Conservation (phyloP, 345 rosid species). For the Aegle marmelos region DNA sequence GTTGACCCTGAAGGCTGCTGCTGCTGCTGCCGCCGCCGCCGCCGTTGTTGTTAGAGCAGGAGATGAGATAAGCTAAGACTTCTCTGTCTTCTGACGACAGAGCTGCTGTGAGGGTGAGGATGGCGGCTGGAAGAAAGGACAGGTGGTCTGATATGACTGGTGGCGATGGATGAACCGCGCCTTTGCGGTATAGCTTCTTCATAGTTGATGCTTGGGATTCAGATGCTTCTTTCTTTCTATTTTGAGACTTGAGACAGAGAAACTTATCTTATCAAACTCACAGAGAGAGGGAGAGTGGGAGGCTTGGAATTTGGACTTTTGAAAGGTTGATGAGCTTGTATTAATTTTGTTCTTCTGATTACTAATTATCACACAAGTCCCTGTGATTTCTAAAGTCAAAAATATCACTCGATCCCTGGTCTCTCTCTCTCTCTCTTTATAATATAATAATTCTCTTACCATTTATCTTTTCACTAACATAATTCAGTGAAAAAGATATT, state of each 20-base stretch:
- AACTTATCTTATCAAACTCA: background rate
- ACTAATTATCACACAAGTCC: too few species aligned
- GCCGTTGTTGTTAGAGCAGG: slow-evolving; percentile 35
- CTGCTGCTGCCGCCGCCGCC: background rate
- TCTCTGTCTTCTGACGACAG: slow-evolving; percentile 66
- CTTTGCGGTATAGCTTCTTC: slow-evolving; percentile 76
- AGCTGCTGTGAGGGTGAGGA: slow-evolving; percentile 59
- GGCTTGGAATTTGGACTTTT: slow-evolving; percentile 13
- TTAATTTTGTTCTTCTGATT: too few species aligned
- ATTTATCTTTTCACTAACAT: too few species aligned
- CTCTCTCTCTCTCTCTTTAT: too few species aligned
- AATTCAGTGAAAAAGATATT: too few species aligned
- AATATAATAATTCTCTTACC: too few species aligned
- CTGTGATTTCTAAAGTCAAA: too few species aligned
- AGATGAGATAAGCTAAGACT: slow-evolving; percentile 62
- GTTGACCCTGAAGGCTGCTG: slow-evolving; percentile 2
- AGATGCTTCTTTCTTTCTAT: background rate
- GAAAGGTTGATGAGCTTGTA: slow-evolving; percentile 14
- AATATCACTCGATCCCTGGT: too few species aligned
- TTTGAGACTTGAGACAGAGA: background rate
- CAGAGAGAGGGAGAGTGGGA: slow-evolving; percentile 1
- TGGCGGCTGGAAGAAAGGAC: slow-evolving; percentile 64
- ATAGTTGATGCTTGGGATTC: slow-evolving; percentile 19
- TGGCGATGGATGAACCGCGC: slow-evolving; percentile 74
- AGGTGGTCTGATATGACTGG: slow-evolving; percentile 44